phyloP scores from a whole-genome alignment of 768 basidiomycete species.

The Russula abietina region DNA sequence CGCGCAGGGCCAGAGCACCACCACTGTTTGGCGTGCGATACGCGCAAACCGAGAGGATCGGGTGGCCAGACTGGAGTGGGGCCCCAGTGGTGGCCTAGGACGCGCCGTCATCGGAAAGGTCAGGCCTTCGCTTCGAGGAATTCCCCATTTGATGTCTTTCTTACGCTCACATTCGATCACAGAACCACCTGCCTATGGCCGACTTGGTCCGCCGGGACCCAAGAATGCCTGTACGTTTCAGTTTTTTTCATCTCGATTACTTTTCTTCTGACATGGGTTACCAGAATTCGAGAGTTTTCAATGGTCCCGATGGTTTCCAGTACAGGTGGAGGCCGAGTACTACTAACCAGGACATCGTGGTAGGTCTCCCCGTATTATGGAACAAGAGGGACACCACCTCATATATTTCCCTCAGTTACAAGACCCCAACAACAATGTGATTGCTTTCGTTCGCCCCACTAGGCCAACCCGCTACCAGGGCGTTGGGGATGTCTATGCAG shows the following conservation, averaged over 20 bases:
- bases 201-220: constrained; percentile 73
- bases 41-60: constrained; percentile 83
- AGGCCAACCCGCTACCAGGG: constrained; percentile 71
- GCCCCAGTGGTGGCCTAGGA: constrained; percentile 73
- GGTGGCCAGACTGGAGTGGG: constrained; percentile 85
- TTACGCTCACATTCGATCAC: constrained; percentile 24
- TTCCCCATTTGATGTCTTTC: constrained; percentile 25
- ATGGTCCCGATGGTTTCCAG: constrained; percentile 73
- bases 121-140: constrained; percentile 27
- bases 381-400: constrained; percentile 3
- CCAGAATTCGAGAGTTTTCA: constrained; percentile 51
- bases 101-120: constrained; percentile 85
- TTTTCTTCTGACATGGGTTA: constrained; percentile 12
- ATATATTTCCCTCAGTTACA: constrained; percentile 47
- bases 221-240: constrained; percentile 48
- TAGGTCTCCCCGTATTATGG: constrained; percentile 28
- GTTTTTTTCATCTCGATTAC: constrained; percentile 12
- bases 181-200: constrained; percentile 76
- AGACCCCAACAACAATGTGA: constrained; percentile 59
- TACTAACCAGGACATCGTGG: constrained; percentile 46
- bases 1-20: constrained; percentile 61
- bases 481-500: constrained; percentile 81
- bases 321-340: constrained; percentile 77
- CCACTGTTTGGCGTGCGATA: constrained; percentile 75
- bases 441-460: constrained; percentile 77